Conservation (phyloP, 2,329 filamentous ascomycete species). For the Fusarium annulatum region DNA sequence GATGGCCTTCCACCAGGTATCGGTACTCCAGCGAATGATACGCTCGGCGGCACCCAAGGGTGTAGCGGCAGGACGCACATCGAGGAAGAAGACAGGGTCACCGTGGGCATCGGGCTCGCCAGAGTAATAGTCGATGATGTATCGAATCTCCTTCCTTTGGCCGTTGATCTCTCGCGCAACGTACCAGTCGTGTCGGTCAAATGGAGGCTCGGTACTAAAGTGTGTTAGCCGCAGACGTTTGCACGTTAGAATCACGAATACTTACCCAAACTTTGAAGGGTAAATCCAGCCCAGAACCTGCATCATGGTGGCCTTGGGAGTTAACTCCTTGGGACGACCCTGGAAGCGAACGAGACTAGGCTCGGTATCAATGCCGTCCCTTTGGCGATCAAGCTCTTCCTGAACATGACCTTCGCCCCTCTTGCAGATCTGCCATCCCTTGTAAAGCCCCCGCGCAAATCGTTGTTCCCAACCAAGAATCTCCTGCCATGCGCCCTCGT, state of each 20-base stretch:
- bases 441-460: constrained; percentile 78
- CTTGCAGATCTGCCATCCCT: constrained; percentile 79
- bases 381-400: constrained; percentile 60
- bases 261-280: constrained; percentile 81
- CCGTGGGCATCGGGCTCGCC: constrained; percentile 84
- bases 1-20: constrained; percentile 91
- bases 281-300: constrained; percentile 83
- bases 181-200: constrained; percentile 98
- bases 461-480: constrained; percentile 93
- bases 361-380: constrained; percentile 64
- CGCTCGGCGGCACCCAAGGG: constrained; percentile 85
- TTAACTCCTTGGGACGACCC: constrained; percentile 87
- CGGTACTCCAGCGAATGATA: constrained; percentile 87
- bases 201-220: constrained; percentile 80
- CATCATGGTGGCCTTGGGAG: constrained; percentile 88
- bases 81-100: constrained; percentile 94
- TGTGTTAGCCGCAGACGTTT: constrained; percentile 25
- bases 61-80: constrained; percentile 89
- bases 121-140: constrained; percentile 97
- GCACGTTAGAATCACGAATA: constrained; percentile 23
- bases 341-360: constrained; percentile 89
- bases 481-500: constrained; percentile 96
- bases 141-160: constrained; percentile 80
- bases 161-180: constrained; percentile 79
- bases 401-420: constrained; percentile 74